phyloP scores from a whole-genome alignment of 345 rosid genomes.

The Gossypium arboreum region DNA sequence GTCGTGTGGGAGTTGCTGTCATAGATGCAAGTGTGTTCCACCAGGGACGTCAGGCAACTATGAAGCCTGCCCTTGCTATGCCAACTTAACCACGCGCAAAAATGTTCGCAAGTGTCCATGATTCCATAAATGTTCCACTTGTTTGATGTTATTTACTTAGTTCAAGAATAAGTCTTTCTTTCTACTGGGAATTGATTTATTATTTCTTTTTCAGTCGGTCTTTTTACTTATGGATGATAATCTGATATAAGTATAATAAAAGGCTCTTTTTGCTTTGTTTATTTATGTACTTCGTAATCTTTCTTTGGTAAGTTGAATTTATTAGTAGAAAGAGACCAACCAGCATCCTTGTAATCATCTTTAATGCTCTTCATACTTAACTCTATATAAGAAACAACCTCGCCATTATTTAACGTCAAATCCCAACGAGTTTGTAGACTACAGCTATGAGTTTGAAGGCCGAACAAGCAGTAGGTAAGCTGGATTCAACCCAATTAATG shows the following conservation, averaged over 20 bases:
- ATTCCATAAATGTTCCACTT: neutral
- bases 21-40: slow-evolving; percentile 72
- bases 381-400: no score
- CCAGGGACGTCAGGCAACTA: slow-evolving; percentile 68
- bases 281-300: neutral
- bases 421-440: no score
- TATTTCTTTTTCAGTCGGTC: neutral
- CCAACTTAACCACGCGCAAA: slow-evolving; percentile 56
- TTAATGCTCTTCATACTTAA: no score
- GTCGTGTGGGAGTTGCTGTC: slow-evolving; percentile 71
- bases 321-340: no score
- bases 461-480: no score
- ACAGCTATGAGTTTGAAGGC: no score
- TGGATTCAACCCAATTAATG: no score
- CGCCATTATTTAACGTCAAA: no score
- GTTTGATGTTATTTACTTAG: neutral
- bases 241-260: neutral
- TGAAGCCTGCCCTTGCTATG: slow-evolving; percentile 60
- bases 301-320: no score
- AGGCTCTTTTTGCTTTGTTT: neutral
- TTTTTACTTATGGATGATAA: neutral
- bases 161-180: neutral
- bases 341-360: no score
- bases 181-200: neutral
- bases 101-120: slow-evolving; percentile 74